These are phyloP conservation scores for Boletus rufocinnamomeus DNA, from an alignment of 768 basidiomycete genomes.

Conservation along the genomic window DNA sequence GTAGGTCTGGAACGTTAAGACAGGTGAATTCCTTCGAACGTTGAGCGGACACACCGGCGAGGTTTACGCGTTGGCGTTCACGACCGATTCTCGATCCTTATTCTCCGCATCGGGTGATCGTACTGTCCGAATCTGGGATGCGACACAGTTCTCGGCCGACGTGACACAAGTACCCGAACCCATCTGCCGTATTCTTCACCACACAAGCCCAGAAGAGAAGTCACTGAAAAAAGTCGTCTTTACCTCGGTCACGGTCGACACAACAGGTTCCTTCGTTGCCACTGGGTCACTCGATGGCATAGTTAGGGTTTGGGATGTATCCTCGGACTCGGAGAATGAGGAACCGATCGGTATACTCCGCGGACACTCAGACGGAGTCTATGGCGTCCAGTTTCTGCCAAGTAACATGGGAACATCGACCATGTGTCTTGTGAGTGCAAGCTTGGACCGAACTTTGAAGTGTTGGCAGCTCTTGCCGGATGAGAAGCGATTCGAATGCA, in stretches of 20 bases:
- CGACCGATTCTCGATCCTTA: constrained; percentile 35
- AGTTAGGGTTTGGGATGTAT: constrained; percentile 53
- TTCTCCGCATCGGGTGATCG: constrained; percentile 40
- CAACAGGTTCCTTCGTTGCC: constrained; percentile 45
- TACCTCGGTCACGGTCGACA: constrained; percentile 33
- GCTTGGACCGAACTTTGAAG: constrained; percentile 36
- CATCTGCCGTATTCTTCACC: constrained; percentile 23
- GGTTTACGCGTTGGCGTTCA: constrained; percentile 41
- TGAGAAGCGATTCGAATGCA: constrained; percentile 31
- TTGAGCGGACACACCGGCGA: constrained; percentile 36
- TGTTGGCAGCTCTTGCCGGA: constrained; percentile 46
- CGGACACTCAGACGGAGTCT: constrained; percentile 35
- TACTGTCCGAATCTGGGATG: constrained; percentile 39
- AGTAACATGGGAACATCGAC: constrained; percentile 27
- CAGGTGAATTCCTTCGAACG: constrained; percentile 31
- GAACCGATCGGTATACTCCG: constrained; percentile 26
- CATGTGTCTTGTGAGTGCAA: constrained; percentile 33
- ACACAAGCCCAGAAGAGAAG: constrained; percentile 17
- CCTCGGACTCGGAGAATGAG: constrained; percentile 35
- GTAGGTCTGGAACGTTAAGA: constrained; percentile 31
- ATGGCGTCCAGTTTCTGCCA: constrained; percentile 34
- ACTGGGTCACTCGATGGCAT: constrained; percentile 54
- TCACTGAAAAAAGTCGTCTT: constrained; percentile 28
- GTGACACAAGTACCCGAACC: constrained; percentile 22
- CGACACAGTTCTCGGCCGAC: constrained; percentile 26